Evolutionary conservation across 352 stramenopile genomes (phyloP), one percentile per base, ranked within the genome.

Genomic region (Phytophthora meadii): DNA sequence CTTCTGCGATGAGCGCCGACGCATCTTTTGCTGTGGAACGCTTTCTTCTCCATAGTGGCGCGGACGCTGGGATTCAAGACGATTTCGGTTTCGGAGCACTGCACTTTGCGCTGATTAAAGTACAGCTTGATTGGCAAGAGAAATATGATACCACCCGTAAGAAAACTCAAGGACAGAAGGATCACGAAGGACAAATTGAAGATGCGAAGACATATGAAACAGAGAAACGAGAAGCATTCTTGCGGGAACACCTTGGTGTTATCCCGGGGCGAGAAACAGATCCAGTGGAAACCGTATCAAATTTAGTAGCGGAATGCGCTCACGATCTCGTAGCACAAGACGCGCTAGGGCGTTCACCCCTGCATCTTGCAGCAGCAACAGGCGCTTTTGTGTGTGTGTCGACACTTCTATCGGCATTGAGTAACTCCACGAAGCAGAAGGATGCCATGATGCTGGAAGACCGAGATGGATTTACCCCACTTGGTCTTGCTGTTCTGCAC

Each of bases 11-110:
- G 80, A 88, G 60, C 25, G 71, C 86, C 0, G 82, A 92, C 14
- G 86, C 86, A n/a, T 88, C 82, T 3, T 92, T 94, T 37, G 81
- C 90, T n/a, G 63, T 92, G 7, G 86, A 92, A 60, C 79, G 86
- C 1, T 86, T 92, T 36, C 53, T 94, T 24, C 45, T 94, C 6
- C 78, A 87, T 27, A 74, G 53, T 49, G 83, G 84, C 9, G 73
- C 83, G 5, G 70, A 88, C 53, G 70, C 65, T 4, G 86, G 88
- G 27, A 71, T 72, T 8, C 65, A 79, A 5, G 85, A 94, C 54
- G 44, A 76, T n/a, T 92, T 91, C 37, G 69, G 73, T 1, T 86
- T 88, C 49, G 61, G 79, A 4, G 54, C 72, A 12, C 61, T 94
- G 24, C 85, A 92, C 50, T 91, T 92, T 53, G 83, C 85, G 0